phyloP scores from a whole-genome alignment of 2,329 filamentous ascomycete genomes.

The Blastomyces silverae region DNA sequence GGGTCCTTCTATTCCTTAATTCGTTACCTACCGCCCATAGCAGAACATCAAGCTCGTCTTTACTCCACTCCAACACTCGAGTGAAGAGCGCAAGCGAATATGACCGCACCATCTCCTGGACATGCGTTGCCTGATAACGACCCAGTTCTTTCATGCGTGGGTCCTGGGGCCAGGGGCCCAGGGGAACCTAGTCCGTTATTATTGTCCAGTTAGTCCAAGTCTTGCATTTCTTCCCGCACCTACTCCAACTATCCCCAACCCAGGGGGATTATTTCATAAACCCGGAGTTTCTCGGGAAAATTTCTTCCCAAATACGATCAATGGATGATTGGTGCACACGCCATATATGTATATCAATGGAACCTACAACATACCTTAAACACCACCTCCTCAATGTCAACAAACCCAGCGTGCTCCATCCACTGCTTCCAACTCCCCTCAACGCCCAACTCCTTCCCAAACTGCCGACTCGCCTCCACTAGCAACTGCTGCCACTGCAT shows the following conservation, averaged over 20 bases:
- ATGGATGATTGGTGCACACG: not conserved
- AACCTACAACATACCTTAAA: slow-evolving; percentile 11
- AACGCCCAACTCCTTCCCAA: slow-evolving; percentile 34
- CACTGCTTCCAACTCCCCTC: slow-evolving; percentile 27
- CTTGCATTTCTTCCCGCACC: not conserved
- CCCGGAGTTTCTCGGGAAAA: not conserved
- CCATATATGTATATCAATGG: not conserved
- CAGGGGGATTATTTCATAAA: not conserved
- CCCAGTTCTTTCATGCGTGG: slow-evolving; percentile 12
- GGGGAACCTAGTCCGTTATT: not conserved
- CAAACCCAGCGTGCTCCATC: slow-evolving; percentile 31
- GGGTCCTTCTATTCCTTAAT: slow-evolving; percentile 12
- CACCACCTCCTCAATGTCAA: slow-evolving; percentile 26
- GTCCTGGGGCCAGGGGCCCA: slow-evolving; percentile 8
- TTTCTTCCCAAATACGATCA: not conserved
- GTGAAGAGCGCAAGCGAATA: slow-evolving; percentile 19
- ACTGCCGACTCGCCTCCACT: slow-evolving; percentile 28
- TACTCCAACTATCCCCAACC: not conserved
- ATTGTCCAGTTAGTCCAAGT: slow-evolving; percentile 1
- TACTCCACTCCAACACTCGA: slow-evolving; percentile 16
- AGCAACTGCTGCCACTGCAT: slow-evolving; percentile 30
- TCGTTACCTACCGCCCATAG: slow-evolving; percentile 14
- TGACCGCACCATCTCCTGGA: slow-evolving; percentile 20
- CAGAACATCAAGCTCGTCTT: slow-evolving; percentile 16
- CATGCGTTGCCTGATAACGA: slow-evolving; percentile 13